Conservation (phyloP, 1,284 basidiomycete species). For the Microbotryum saponariae region DNA sequence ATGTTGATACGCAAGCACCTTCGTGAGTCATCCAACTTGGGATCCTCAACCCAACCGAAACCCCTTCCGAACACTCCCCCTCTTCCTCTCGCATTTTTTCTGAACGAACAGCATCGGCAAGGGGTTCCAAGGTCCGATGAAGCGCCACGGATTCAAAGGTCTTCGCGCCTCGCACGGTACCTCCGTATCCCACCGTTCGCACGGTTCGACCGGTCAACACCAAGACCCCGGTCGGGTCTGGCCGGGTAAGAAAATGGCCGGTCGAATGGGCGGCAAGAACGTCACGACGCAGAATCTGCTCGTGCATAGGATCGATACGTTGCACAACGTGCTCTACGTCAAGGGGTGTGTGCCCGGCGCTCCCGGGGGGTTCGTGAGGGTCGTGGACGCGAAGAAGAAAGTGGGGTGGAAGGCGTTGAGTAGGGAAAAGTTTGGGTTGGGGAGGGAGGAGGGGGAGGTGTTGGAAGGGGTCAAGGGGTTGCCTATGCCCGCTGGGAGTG, state of each 20-base stretch:
- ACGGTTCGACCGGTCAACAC: slow-evolving; percentile 89
- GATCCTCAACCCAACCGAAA: not conserved
- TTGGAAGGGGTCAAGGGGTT: slow-evolving; percentile 73
- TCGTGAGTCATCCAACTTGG: slow-evolving; percentile 54
- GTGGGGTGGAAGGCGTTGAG: slow-evolving; percentile 55
- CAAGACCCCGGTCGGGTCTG: slow-evolving; percentile 46
- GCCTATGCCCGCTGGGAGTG: slow-evolving; percentile 87
- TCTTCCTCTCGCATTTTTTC: not conserved
- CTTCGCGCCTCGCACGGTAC: slow-evolving; percentile 92
- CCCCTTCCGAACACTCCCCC: not conserved
- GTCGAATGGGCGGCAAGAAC: slow-evolving; percentile 77
- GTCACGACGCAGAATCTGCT: slow-evolving; percentile 52
- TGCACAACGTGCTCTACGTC: slow-evolving; percentile 87
- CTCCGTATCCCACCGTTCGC: slow-evolving; percentile 85
- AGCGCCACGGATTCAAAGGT: slow-evolving; percentile 89
- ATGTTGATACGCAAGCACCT: slow-evolving; percentile 85
- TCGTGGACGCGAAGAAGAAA: slow-evolving; percentile 80
- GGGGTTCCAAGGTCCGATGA: slow-evolving; percentile 96
- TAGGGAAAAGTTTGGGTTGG: slow-evolving; percentile 38
- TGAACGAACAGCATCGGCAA: slow-evolving; percentile 69
- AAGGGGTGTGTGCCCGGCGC: slow-evolving; percentile 51
- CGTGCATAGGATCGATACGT: slow-evolving; percentile 43
- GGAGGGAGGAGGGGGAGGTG: slow-evolving; percentile 40
- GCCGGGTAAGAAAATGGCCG: slow-evolving; percentile 92
- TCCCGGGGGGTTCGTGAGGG: slow-evolving; percentile 46